These are phyloP conservation scores for Gymnopilus dilepis DNA, from an alignment of 768 basidiomycete genomes.

Conservation along the genomic window DNA sequence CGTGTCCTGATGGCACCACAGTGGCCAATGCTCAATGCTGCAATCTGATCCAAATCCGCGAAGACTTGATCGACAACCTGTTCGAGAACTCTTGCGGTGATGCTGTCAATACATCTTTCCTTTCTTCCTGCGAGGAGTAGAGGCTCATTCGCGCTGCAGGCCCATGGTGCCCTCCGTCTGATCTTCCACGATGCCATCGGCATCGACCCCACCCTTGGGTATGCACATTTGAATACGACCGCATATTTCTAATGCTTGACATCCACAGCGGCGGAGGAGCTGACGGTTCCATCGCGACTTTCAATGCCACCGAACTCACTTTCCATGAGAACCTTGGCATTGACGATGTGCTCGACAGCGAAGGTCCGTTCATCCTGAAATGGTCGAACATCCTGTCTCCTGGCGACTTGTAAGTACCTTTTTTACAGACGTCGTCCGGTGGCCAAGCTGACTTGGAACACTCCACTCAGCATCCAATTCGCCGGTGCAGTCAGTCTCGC, in stretches of 20 bases:
- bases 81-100: constrained; percentile 6
- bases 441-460: too few relatives aligned
- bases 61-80: constrained; percentile 5
- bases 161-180: constrained; percentile 4
- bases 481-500: constrained; percentile 46
- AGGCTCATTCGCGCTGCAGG: not conserved
- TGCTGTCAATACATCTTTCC: not conserved
- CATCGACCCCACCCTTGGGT: not conserved
- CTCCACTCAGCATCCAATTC: constrained; percentile 25
- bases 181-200: constrained; percentile 9
- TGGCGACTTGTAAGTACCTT: constrained; percentile 17
- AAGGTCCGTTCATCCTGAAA: constrained; percentile 7
- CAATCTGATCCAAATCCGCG: not conserved
- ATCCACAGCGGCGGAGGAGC: constrained; percentile 31
- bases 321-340: constrained; percentile 22
- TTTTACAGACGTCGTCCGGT: too few relatives aligned
- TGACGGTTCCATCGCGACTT: constrained; percentile 32
- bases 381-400: constrained; percentile 4
- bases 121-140: not conserved
- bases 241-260: not conserved
- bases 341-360: constrained; percentile 12
- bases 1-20: not conserved
- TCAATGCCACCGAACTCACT: constrained; percentile 27
- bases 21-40: not conserved
- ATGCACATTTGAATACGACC: not conserved